These are phyloP conservation scores for Trichophyton benhamiae DNA, from an alignment of 2,329 filamentous ascomycete genomes.

Conservation along the genomic window DNA sequence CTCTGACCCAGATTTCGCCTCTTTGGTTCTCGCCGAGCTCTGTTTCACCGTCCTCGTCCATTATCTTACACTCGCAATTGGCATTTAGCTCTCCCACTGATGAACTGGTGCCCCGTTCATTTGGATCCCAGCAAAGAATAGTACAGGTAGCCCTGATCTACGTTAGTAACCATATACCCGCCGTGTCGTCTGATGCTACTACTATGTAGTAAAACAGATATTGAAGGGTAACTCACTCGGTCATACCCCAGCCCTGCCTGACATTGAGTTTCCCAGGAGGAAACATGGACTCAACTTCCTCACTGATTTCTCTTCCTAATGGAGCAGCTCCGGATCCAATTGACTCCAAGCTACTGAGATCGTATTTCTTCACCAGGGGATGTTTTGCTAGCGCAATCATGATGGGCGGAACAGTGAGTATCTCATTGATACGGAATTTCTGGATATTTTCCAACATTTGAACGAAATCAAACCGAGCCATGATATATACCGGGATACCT, in stretches of 20 bases:
- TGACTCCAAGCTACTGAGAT: constrained; percentile 52
- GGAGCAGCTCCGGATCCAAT: constrained; percentile 60
- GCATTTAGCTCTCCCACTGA: constrained; percentile 57
- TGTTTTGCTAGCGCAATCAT: constrained; percentile 61
- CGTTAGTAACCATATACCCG: background rate
- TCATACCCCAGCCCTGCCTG: constrained; percentile 80
- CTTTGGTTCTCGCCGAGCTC: constrained; percentile 43
- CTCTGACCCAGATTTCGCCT: constrained; percentile 63
- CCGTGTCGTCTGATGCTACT: background rate
- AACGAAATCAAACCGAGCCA: constrained; percentile 64
- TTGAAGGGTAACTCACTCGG: constrained; percentile 42
- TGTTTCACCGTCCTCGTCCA: constrained; percentile 38
- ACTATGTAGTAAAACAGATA: background rate
- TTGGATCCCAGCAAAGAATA: constrained; percentile 51
- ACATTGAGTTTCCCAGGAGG: constrained; percentile 38
- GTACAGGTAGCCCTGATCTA: constrained; percentile 50
- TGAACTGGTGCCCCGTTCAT: constrained; percentile 30
- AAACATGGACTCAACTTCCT: constrained; percentile 49
- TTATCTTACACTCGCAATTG: constrained; percentile 57
- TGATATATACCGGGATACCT: constrained; percentile 60
- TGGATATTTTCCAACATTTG: constrained; percentile 58
- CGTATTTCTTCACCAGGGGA: constrained; percentile 51
- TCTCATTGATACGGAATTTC: constrained; percentile 53
- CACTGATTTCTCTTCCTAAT: constrained; percentile 43
- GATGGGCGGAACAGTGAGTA: constrained; percentile 62